A percentile compares a stretch with the other conserved stretches of the same genome.
phyloP scores from a whole-genome alignment of 441 rosid species.

The Corymbia citriodora region DNA sequence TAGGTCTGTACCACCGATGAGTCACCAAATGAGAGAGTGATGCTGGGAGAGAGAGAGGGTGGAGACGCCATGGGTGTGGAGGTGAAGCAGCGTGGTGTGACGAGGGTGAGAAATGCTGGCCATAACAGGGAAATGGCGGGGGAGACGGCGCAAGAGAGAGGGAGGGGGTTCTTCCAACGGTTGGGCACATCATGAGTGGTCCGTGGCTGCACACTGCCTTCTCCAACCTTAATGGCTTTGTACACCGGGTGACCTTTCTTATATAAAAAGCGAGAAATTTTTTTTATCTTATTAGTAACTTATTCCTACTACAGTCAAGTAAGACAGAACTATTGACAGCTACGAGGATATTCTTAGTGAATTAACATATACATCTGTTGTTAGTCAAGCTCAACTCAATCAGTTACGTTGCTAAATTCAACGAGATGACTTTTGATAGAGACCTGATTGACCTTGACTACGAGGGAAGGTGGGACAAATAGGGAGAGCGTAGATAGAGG shows the following conservation, averaged over 20 bases:
- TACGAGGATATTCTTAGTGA: not conserved
- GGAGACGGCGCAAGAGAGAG: constrained; percentile 20
- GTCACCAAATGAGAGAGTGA: not conserved
- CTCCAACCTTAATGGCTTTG: constrained; percentile 13
- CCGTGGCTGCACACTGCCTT: constrained; percentile 28
- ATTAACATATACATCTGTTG: not conserved
- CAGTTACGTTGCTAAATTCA: not conserved
- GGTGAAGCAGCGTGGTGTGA: not conserved
- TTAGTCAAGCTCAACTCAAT: not conserved
- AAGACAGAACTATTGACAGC: not conserved
- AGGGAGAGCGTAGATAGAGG: not conserved
- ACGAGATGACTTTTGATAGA: not conserved
- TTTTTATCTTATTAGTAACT: not conserved
- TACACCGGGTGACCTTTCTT: not conserved
- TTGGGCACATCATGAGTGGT: constrained; percentile 27
- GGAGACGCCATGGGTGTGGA: not conserved
- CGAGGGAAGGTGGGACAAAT: not conserved
- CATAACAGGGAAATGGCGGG: not conserved
- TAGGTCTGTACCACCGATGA: not conserved
- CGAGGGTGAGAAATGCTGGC: constrained; percentile 15
- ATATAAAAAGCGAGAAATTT: too few species aligned
- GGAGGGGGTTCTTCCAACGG: constrained; percentile 22
- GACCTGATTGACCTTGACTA: not conserved
- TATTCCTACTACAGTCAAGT: not conserved
- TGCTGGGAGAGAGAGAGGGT: constrained; percentile 3